Conservation (phyloP, 1,139 yeast species). For the Hyphopichia burtonii region DNA sequence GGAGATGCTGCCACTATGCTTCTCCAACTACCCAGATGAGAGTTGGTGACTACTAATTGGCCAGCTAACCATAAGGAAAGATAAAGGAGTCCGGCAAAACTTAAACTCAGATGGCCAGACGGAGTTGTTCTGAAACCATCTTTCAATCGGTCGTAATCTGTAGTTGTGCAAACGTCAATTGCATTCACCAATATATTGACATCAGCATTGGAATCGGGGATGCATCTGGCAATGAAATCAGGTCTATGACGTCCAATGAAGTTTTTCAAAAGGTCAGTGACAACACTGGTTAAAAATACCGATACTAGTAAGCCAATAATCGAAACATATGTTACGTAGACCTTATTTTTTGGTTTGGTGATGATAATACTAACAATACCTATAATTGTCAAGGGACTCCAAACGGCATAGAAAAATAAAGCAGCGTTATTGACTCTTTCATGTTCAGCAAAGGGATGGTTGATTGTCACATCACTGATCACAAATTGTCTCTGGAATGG, state of each 20-base stretch:
- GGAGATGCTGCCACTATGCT: conserved; percentile 35
- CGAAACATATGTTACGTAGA: conserved; percentile 42
- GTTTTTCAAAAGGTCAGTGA: conserved; percentile 59
- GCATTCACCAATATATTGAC: conserved; percentile 48
- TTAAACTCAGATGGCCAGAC: conserved; percentile 69
- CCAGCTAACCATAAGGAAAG: conserved; percentile 65
- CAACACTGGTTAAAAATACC: conserved; percentile 38
- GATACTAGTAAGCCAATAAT: conserved; percentile 40
- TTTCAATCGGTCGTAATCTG: conserved; percentile 37
- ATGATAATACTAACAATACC: conserved; percentile 22
- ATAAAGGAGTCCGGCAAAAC: conserved; percentile 67
- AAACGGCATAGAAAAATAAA: conserved; percentile 37
- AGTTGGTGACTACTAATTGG: conserved; percentile 43
- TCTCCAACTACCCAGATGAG: conserved; percentile 57
- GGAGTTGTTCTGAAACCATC: conserved; percentile 84
- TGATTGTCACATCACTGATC: conserved; percentile 43
- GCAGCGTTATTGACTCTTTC: conserved; percentile 53
- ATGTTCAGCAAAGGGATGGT: conserved; percentile 68
- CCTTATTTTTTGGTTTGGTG: conserved; percentile 32
- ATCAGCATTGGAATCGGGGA: conserved; percentile 52
- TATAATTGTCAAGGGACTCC: conserved; percentile 36
- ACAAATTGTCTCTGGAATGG: conserved; percentile 75
- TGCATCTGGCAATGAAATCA: conserved; percentile 72
- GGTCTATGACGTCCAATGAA: conserved; percentile 78
- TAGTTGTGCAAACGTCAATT: conserved; percentile 61